phyloP scores from a whole-genome alignment of 768 basidiomycete genomes.

The Tulasnella sp. region DNA sequence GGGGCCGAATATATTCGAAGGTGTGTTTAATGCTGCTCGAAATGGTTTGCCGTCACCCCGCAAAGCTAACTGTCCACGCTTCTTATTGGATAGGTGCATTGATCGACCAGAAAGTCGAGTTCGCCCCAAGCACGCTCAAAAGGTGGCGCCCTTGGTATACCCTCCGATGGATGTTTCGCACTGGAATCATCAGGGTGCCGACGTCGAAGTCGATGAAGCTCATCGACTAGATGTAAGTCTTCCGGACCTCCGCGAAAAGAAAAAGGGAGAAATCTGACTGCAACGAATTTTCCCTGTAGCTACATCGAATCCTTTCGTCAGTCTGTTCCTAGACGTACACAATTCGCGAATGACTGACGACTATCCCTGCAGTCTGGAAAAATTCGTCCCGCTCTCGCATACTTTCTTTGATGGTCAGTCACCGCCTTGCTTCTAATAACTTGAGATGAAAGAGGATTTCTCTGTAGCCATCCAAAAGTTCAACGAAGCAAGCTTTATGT shows the following conservation, averaged over 20 bases:
- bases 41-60: neutral
- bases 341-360: neutral
- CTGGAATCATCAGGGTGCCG: neutral
- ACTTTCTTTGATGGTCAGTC: slow-evolving; percentile 40
- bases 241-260: neutral
- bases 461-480: slow-evolving; percentile 55
- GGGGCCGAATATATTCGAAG: neutral
- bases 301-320: slow-evolving; percentile 29
- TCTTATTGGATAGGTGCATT: neutral
- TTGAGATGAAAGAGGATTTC: neutral
- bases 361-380: slow-evolving; percentile 48
- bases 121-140: neutral
- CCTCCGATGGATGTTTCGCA: neutral
- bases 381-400: slow-evolving; percentile 51
- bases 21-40: neutral
- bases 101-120: neutral
- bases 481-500: slow-evolving; percentile 48
- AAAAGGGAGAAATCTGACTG: neutral
- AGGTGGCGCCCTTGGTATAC: neutral
- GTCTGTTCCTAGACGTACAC: neutral
- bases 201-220: neutral
- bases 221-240: slow-evolving; percentile 5
- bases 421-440: neutral
- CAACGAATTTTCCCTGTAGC: neutral
- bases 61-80: neutral